A percentile compares a stretch with the other conserved stretches of the same genome.
These are phyloP conservation scores for Moesziomyces sp. DNA, from an alignment of 1,284 basidiomycete genomes.

Conservation along the genomic window DNA sequence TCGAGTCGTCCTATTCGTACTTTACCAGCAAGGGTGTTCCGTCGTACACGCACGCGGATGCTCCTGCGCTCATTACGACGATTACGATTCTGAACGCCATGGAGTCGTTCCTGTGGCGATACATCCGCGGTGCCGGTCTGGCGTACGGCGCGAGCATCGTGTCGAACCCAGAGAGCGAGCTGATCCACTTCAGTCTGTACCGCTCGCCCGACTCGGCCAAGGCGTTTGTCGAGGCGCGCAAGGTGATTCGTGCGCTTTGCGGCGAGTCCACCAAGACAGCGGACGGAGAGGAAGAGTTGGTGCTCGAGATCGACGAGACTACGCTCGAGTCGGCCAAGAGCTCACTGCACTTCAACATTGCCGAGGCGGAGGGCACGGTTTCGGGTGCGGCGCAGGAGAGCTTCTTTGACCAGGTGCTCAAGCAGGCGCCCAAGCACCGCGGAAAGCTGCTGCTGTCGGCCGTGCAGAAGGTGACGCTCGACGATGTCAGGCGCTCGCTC, in stretches of 20 bases:
- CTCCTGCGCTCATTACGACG: slow-evolving; percentile 85
- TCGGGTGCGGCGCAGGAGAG: slow-evolving; percentile 77
- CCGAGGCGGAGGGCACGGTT: slow-evolving; percentile 83
- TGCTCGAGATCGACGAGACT: slow-evolving; percentile 77
- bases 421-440: slow-evolving; percentile 53
- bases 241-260: slow-evolving; percentile 67
- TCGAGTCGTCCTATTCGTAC: slow-evolving; percentile 89
- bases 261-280: slow-evolving; percentile 69
- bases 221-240: slow-evolving; percentile 82
- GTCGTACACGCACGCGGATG: slow-evolving; percentile 76
- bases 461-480: slow-evolving; percentile 76
- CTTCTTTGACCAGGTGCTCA: slow-evolving; percentile 56
- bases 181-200: slow-evolving; percentile 80
- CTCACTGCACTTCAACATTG: slow-evolving; percentile 84
- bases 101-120: slow-evolving; percentile 89
- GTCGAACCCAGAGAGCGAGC: slow-evolving; percentile 82
- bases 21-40: slow-evolving; percentile 78
- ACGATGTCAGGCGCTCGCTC: slow-evolving; percentile 79
- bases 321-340: slow-evolving; percentile 91
- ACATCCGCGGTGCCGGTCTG: slow-evolving; percentile 63
- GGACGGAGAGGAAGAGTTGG: not conserved
- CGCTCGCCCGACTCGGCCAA: slow-evolving; percentile 85
- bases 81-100: slow-evolving; percentile 89
- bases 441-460: slow-evolving; percentile 50
- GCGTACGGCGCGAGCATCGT: slow-evolving; percentile 90